These are phyloP conservation scores for Populus hybrid DNA, from an alignment of 441 rosid genomes.

Conservation along the genomic window DNA sequence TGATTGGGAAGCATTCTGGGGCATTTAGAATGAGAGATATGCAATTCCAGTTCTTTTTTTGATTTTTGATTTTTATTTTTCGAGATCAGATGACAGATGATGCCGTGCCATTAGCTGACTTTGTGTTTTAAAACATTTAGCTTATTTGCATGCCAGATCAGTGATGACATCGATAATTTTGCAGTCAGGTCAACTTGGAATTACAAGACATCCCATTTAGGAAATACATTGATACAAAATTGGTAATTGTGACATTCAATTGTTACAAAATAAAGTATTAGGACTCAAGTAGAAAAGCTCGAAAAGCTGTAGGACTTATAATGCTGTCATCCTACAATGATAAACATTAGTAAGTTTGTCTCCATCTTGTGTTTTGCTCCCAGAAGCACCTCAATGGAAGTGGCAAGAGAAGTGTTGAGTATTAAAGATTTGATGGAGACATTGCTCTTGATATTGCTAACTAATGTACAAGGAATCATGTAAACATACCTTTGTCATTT, in stretches of 20 bases:
- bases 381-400: background rate
- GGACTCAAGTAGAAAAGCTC: background rate
- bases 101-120: background rate
- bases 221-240: background rate
- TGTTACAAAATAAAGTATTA: background rate
- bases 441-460: background rate
- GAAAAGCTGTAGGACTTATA: background rate
- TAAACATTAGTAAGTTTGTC: background rate
- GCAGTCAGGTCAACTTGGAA: background rate
- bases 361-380: background rate
- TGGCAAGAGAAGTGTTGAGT: background rate
- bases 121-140: background rate
- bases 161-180: background rate
- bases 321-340: background rate
- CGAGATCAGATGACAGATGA: background rate
- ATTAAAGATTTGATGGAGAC: background rate
- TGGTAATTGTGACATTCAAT: background rate
- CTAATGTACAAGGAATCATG: background rate
- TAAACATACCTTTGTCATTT: background rate
- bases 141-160: background rate
- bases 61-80: background rate
- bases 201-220: background rate
- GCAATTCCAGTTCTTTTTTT: background rate
- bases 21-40: background rate
- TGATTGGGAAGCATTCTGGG: background rate